These are phyloP conservation scores for Metschnikowia gelsemii DNA, from an alignment of 805 yeast species.

Conservation along the genomic window DNA sequence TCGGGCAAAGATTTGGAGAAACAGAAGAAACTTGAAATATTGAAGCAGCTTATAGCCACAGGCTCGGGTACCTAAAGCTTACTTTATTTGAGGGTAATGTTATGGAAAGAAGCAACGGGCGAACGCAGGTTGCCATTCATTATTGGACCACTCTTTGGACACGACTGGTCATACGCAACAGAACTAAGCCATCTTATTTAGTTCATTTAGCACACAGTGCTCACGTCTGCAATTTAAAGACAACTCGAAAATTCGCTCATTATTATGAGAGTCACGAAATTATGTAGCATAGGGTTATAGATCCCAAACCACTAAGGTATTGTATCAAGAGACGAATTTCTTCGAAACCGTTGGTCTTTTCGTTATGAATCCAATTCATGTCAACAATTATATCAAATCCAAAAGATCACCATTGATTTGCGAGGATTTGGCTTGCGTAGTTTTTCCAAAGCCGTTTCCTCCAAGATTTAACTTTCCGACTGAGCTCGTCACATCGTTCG, in stretches of 20 bases:
- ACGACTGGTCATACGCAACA: neutral
- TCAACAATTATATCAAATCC: conserved; percentile 33
- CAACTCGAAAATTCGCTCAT: no score
- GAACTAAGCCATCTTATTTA: neutral
- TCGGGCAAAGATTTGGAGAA: neutral
- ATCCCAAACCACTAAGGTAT: neutral
- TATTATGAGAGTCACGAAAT: no score
- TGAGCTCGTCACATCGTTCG: conserved; percentile 11
- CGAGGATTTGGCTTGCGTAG: neutral
- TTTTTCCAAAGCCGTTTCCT: conserved; percentile 11
- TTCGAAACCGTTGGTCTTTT: no score
- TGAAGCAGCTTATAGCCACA: conserved; percentile 1
- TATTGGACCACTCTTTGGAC: neutral
- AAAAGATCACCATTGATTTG: conserved; percentile 32
- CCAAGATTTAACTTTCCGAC: conserved; percentile 16
- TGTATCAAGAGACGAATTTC: no score
- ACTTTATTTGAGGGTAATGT: neutral
- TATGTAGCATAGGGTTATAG: no score
- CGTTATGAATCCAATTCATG: no score
- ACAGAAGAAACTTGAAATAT: neutral
- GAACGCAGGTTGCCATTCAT: no score
- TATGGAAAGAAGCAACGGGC: no score
- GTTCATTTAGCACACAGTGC: neutral
- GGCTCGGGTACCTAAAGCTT: neutral
- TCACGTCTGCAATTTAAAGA: no score